Conservation (phyloP, 768 basidiomycete genomes). For the Tricholoma flavovirens region DNA sequence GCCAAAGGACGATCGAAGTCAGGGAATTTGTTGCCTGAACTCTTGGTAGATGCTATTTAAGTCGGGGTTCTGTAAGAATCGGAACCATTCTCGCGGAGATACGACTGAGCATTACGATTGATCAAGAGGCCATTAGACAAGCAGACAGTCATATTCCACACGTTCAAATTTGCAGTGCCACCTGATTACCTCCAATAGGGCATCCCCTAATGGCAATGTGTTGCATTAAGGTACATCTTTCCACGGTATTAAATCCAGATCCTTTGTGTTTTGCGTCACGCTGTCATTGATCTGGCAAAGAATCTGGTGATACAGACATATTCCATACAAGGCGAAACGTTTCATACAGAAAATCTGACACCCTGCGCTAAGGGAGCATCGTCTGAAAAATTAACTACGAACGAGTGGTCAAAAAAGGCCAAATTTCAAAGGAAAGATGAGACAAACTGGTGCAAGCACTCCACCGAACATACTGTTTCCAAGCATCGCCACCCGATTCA, state of each 20-base stretch:
- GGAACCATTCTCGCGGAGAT: background rate
- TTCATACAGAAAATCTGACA: conserved; percentile 66
- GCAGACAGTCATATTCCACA: conserved; percentile 1
- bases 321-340: background rate
- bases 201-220: background rate
- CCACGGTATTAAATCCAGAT: conserved; percentile 3
- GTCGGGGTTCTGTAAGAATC: background rate
- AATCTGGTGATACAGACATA: background rate
- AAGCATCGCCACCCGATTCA: conserved; percentile 97
- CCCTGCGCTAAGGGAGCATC: conserved; percentile 90
- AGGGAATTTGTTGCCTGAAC: conserved; percentile 10
- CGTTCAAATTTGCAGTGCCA: background rate
- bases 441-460: conserved; percentile 70
- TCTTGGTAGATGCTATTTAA: conserved; percentile 1
- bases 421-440: background rate
- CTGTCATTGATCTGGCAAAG: background rate
- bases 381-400: conserved; percentile 79
- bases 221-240: background rate
- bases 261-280: background rate
- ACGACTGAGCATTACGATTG: conserved; percentile 1
- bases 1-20: conserved; percentile 14
- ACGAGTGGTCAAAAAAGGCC: conserved; percentile 5
- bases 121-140: background rate
- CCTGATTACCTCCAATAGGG: background rate
- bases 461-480: conserved; percentile 96